Evolutionary conservation across 345 rosid genomes (phyloP), one percentile per base, ranked within the genome.

Genomic region (Garcia nutans): DNA sequence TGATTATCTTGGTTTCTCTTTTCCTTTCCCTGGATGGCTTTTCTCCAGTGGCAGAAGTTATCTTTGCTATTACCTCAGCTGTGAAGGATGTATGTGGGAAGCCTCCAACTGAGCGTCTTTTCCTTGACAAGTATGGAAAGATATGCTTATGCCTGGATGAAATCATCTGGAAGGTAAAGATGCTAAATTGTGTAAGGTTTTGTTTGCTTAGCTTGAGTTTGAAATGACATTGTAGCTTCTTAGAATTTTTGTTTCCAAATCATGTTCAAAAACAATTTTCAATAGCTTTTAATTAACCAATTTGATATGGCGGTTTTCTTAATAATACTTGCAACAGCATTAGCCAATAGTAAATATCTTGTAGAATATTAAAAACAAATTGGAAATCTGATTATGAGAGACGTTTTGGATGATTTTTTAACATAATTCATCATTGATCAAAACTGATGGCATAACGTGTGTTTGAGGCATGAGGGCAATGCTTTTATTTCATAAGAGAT

Each of bases 101-200:
- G 84, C 90, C 90, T 67, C 99, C 99, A 24, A 92, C 98, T 0
- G 97, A 93, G 83, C 89, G 99, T 33, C 86, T 93, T 78, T 96
- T 93, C 86, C 86, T 96, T 60, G 99, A 96, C 77, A 93, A 96
- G 82, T 96, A 96, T 5, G 99, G 98, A 75, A 91, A 79, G 88
- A 96, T 96, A 80, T 96, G 97, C 81, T 75, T 96, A 84, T 88
- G 97, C 77, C 87, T 96, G 71, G 99, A 96, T 84, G 99, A 92
- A 84, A 93, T 93, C 73, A 88, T 96, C 65, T 96, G 99, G 99
- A 88, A 89, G 88, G 96, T 89, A 66, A n/a, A 72, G 58, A 17
- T 71, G 57, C 58, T 55, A 61, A 60, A 60, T 2, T 8, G 23
- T 10, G 16, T 9, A 58, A 13, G 0, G 3, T 37, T n/a, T n/a